A percentile compares a stretch with the other conserved stretches of the same genome.
These are phyloP conservation scores for Cladosporium phlei DNA, from an alignment of 2,329 filamentous ascomycete species.

Conservation along the genomic window DNA sequence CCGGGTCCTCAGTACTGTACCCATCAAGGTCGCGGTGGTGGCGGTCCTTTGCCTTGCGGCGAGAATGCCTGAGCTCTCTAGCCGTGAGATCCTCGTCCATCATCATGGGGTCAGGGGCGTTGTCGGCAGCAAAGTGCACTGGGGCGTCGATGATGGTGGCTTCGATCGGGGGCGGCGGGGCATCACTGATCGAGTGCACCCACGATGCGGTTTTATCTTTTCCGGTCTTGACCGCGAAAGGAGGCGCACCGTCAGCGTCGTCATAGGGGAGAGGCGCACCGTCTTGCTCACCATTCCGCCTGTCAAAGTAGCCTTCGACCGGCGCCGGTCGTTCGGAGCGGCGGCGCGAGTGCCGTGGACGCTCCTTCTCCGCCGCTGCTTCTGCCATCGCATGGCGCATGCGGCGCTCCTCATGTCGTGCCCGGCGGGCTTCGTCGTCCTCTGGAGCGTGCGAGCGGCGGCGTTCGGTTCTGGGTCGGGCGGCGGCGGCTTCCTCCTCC, in stretches of 20 bases:
- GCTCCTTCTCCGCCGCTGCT: constrained; percentile 25
- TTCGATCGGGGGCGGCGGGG: constrained; percentile 42
- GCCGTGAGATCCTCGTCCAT: constrained; percentile 29
- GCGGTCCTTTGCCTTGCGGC: constrained; percentile 18
- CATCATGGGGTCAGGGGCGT: constrained; percentile 20
- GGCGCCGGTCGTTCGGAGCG: constrained; percentile 32
- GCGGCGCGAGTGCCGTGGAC: constrained; percentile 27
- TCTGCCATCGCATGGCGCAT: constrained; percentile 36
- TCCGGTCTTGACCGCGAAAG: constrained; percentile 28
- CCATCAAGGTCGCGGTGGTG: constrained; percentile 17
- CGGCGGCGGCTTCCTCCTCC: constrained; percentile 19
- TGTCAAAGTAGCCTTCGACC: constrained; percentile 42
- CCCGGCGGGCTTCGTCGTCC: constrained; percentile 33
- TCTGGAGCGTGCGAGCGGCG: constrained; percentile 23
- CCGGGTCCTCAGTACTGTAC: constrained; percentile 20
- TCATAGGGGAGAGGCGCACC: constrained; percentile 32
- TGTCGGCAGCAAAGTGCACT: constrained; percentile 26
- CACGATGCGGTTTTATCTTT: constrained; percentile 48
- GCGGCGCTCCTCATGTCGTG: constrained; percentile 42
- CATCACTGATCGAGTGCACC: constrained; percentile 44
- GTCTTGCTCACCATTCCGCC: constrained; percentile 37
- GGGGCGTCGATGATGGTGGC: constrained; percentile 45
- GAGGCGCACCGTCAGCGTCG: constrained; percentile 12
- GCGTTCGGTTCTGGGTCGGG: constrained; percentile 26
- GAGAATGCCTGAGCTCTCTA: constrained; percentile 26